Percentiles rank a stretch among this genome's conserved stretches.
phyloP scores from a whole-genome alignment of 176 grass and related monocot species.

The Otatea glauca region DNA sequence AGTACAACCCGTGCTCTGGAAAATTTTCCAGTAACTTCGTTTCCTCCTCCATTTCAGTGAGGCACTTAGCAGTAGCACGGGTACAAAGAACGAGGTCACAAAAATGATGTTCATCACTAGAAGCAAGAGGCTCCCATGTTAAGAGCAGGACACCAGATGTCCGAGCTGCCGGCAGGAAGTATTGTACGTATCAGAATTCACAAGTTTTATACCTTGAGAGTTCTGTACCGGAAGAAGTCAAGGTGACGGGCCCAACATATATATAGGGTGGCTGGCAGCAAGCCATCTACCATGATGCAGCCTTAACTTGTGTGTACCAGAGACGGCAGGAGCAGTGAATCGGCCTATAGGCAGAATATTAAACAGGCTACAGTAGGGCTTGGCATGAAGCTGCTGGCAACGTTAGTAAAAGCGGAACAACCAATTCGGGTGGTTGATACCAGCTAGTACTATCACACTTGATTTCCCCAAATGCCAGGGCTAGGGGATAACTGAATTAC shows the following conservation, averaged over 20 bases:
- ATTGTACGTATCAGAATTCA: not conserved
- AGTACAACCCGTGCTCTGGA: not conserved
- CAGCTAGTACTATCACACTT: not conserved
- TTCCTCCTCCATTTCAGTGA: not conserved
- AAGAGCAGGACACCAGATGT: not conserved
- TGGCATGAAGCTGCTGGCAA: not conserved
- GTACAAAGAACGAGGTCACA: not conserved
- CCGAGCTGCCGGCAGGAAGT: not conserved
- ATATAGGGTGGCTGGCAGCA: not conserved
- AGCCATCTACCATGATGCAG: slow-evolving; percentile 5
- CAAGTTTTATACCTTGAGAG: not conserved
- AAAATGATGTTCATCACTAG: not conserved
- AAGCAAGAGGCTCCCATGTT: not conserved
- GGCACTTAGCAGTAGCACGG: not conserved
- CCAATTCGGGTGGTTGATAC: not conserved
- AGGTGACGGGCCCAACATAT: not conserved
- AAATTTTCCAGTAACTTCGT: not conserved
- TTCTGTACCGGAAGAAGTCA: not conserved
- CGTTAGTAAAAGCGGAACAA: not conserved
- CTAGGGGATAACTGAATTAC: not conserved
- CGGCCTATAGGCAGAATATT: slow-evolving; percentile 2
- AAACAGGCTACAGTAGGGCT: slow-evolving; percentile 1
- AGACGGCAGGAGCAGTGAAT: slow-evolving; percentile 41
- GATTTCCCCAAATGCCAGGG: not conserved
- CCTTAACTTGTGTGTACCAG: slow-evolving; percentile 27